These are phyloP conservation scores for Nakaseomyces uthaithaninus DNA, from an alignment of 1,139 yeast genomes.

Conservation along the genomic window DNA sequence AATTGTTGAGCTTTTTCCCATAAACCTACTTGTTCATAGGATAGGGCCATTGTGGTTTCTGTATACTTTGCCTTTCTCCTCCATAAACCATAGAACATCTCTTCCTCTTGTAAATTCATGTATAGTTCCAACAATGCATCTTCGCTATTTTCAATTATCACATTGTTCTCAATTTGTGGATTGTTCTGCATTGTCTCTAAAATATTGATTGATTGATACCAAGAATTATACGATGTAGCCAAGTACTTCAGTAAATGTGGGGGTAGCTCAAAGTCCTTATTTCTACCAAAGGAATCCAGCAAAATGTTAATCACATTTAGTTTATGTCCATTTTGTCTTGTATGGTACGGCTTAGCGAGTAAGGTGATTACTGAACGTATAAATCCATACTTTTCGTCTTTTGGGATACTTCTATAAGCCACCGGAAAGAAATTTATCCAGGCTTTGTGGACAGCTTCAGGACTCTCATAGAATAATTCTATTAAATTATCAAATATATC, in stretches of 20 bases:
- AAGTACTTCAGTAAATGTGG: slow-evolving; percentile 89
- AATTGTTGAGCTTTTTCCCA: slow-evolving; percentile 93
- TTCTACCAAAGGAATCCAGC: slow-evolving; percentile 69
- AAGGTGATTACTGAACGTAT: slow-evolving; percentile 70
- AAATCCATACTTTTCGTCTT: slow-evolving; percentile 76
- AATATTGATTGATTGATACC: slow-evolving; percentile 83
- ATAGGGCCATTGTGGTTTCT: slow-evolving; percentile 86
- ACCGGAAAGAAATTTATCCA: slow-evolving; percentile 83
- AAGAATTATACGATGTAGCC: slow-evolving; percentile 79
- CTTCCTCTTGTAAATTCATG: slow-evolving; percentile 84
- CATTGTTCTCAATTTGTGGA: slow-evolving; percentile 59
- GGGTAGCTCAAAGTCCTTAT: slow-evolving; percentile 74
- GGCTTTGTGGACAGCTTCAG: slow-evolving; percentile 70
- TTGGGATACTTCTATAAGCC: slow-evolving; percentile 63
- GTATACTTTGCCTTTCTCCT: slow-evolving; percentile 88
- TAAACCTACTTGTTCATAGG: slow-evolving; percentile 89
- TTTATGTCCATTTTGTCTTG: slow-evolving; percentile 75
- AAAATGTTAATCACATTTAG: slow-evolving; percentile 85
- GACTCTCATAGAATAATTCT: slow-evolving; percentile 76
- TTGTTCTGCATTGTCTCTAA: slow-evolving; percentile 68
- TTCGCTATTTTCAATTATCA: slow-evolving; percentile 75
- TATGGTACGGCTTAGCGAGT: slow-evolving; percentile 83
- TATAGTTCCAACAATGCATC: slow-evolving; percentile 89
- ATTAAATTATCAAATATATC: slow-evolving; percentile 63
- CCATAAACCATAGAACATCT: slow-evolving; percentile 97